Conservation (phyloP, 1,139 yeast species). For the Taphrina betulina region DNA sequence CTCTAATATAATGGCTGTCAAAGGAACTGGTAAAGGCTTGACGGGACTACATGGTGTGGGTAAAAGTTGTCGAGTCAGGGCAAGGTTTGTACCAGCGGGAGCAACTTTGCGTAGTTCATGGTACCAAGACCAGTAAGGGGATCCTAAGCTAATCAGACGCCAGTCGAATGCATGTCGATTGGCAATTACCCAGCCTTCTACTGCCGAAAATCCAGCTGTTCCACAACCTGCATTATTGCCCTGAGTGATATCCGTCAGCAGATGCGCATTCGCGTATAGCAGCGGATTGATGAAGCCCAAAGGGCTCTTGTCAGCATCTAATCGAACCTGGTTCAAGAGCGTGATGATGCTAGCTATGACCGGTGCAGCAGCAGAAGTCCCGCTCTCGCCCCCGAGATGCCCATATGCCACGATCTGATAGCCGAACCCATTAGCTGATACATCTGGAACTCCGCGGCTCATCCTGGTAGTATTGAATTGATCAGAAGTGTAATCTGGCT, state of each 20-base stretch:
- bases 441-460: constrained; percentile 20
- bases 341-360: constrained; percentile 8
- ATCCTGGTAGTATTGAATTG: constrained; percentile 7
- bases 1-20: too few relatives aligned
- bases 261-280: constrained; percentile 7
- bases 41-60: too few relatives aligned
- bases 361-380: constrained; percentile 29
- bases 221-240: constrained; percentile 22
- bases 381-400: neutral
- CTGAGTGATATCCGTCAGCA: constrained; percentile 14
- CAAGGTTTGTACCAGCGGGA: too few relatives aligned
- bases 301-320: constrained; percentile 8
- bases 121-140: constrained; percentile 29
- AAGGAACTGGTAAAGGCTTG: too few relatives aligned
- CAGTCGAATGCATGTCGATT: too few relatives aligned
- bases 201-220: constrained; percentile 20
- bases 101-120: constrained; percentile 8
- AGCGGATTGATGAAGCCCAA: constrained; percentile 23
- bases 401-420: constrained; percentile 10
- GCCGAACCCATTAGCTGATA: constrained; percentile 18
- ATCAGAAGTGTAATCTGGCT: constrained; percentile 2
- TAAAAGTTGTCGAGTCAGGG: too few relatives aligned
- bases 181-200: constrained; percentile 24
- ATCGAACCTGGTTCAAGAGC: constrained; percentile 8
- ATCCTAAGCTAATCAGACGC: too few relatives aligned